A percentile compares a stretch with the other conserved stretches of the same genome.
phyloP scores from a whole-genome alignment of 2,329 filamentous ascomycete species.

The Metarhizium brunneum region DNA sequence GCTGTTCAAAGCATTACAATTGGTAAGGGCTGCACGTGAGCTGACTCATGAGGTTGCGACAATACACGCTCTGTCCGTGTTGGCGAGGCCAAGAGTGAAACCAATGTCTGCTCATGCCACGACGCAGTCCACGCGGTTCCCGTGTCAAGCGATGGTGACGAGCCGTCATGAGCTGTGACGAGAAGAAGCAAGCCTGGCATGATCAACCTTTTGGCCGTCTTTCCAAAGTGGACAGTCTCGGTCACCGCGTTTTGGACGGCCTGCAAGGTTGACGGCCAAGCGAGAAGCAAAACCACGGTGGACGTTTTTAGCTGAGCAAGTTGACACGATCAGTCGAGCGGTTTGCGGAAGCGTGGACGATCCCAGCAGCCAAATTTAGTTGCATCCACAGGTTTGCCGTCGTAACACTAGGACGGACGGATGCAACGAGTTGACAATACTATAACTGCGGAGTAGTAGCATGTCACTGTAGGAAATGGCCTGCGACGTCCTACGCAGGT shows the following conservation, averaged over 20 bases:
- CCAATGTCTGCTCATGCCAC: background rate
- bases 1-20: no score
- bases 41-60: no score
- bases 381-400: background rate
- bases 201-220: no score
- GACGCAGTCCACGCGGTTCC: background rate
- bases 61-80: no score
- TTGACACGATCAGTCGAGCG: background rate
- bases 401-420: background rate
- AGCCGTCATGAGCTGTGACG: constrained; percentile 3
- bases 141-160: constrained; percentile 4
- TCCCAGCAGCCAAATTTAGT: background rate
- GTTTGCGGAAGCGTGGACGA: background rate
- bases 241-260: background rate
- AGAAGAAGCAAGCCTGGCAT: no score
- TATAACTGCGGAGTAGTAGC: background rate
- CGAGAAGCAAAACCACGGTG: background rate
- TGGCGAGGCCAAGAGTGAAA: no score
- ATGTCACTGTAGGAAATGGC: background rate
- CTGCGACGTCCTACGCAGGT: background rate
- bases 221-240: background rate
- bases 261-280: background rate
- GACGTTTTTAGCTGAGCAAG: background rate
- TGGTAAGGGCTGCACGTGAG: no score
- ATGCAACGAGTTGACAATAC: no score